phyloP scores from a whole-genome alignment of 306 rosid genomes.

The Malus sylvestris region DNA sequence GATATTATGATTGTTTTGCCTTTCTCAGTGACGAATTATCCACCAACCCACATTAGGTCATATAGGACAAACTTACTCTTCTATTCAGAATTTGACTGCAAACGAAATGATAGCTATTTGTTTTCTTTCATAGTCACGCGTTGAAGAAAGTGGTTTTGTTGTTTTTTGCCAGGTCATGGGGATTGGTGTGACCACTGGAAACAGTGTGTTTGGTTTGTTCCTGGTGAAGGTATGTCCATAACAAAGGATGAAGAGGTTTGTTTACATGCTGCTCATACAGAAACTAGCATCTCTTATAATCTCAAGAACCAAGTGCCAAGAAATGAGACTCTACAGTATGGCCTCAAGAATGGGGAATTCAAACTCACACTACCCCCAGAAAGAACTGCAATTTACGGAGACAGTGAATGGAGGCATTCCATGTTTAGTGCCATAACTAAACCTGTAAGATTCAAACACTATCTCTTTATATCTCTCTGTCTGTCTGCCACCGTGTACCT shows the following conservation, averaged over 20 bases:
- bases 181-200: conserved; percentile 99
- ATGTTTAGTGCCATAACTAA: conserved; percentile 47
- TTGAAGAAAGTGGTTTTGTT: conserved; percentile 9
- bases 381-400: conserved; percentile 74
- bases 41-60: background rate
- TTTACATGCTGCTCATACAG: conserved; percentile 56
- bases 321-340: conserved; percentile 31
- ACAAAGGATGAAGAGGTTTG: conserved; percentile 47
- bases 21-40: background rate
- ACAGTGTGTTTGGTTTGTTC: conserved; percentile 96
- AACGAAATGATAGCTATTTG: background rate
- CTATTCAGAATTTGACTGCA: background rate
- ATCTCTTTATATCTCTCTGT: conserved; percentile 6
- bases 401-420: conserved; percentile 61
- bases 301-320: conserved; percentile 30
- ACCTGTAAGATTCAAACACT: conserved; percentile 31
- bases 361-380: conserved; percentile 66
- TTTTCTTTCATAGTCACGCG: background rate
- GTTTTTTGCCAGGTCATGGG: conserved; percentile 43
- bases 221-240: conserved; percentile 55
- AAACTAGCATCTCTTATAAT: conserved; percentile 55
- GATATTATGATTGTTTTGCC: background rate
- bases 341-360: conserved; percentile 28
- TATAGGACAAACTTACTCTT: background rate
- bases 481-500: background rate